phyloP scores from a whole-genome alignment of 306 rosid genomes.

The Cucumis cinereus region DNA sequence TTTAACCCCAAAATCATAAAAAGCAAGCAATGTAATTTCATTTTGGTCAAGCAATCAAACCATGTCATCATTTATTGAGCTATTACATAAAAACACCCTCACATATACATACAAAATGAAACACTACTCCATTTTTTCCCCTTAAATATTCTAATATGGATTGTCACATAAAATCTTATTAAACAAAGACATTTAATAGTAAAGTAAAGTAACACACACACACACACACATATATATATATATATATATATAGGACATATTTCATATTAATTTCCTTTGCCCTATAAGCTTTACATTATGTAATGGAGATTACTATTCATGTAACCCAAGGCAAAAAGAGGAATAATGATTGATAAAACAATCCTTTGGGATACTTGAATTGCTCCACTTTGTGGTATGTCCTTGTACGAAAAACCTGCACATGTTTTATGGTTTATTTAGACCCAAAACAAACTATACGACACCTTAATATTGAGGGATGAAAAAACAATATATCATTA shows the following conservation, averaged over 20 bases:
- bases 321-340: neutral
- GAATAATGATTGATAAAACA: neutral
- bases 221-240: neutral
- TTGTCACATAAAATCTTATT: neutral
- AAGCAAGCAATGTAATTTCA: no score
- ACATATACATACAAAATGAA: neutral
- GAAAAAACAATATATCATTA: no score
- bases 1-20: no score
- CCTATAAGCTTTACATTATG: neutral
- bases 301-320: no score
- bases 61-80: neutral
- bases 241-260: neutral
- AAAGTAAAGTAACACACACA: no score
- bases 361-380: neutral
- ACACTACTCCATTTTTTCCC: neutral
- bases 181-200: neutral
- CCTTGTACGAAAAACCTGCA: constrained; percentile 2
- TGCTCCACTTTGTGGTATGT: neutral
- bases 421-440: neutral
- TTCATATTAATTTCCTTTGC: neutral
- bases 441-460: neutral
- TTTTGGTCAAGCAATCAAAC: neutral
- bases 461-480: no score
- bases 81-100: neutral
- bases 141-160: neutral